Evolutionary conservation across 768 basidiomycete species (phyloP), one percentile per base, ranked within the genome.

Genomic region (Auricularia sp.): DNA sequence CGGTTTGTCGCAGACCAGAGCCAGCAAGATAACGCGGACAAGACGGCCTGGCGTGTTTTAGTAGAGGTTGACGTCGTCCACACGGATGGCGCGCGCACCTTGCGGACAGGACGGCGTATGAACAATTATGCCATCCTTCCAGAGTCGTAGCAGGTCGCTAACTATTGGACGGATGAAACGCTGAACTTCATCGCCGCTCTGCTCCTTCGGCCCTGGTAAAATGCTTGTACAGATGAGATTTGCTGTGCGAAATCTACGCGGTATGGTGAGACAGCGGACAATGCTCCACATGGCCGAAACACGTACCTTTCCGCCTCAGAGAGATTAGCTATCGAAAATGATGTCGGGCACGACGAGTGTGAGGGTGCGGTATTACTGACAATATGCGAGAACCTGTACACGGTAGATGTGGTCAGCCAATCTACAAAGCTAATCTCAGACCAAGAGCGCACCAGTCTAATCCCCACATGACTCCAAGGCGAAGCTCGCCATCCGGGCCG

Each of bases 1-100:
- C 1, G 77, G 78, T 56, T 78, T 76, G 62, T 78, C 74, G 51
- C 78, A 79, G 6, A 75, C 67, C 7, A 79, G 67, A 0, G 72
- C 74, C 3, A 77, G 70, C 0, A 78, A 67, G 1, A 73, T 70
- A 3, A 77, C 70, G 0, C 75, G 70, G 8, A 77, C 70, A 0
- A 69, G 70, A 0, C 74, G 71, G 0, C 76, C 62, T 66, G 24
- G 24, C 24, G 24, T 29, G 24, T 29, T 29, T 29, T 29, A 13
- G 13, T 34, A 16, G 44, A 10, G 11, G 33, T 51, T 18, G 18
- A 3, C 51, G 51, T 21, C 14, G 10, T 18, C 10, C n/a, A 39
- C 21, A n/a, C 6, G 13, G 44, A 18, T 18, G 18, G 44, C 18
- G 44, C 18, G 44, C 65, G 14, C 29, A 64, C 65, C 76, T 62